Base-by-base conservation (phyloP, 495 filamentous ascomycete genomes). In the Aspergillus baeticus region DNA sequence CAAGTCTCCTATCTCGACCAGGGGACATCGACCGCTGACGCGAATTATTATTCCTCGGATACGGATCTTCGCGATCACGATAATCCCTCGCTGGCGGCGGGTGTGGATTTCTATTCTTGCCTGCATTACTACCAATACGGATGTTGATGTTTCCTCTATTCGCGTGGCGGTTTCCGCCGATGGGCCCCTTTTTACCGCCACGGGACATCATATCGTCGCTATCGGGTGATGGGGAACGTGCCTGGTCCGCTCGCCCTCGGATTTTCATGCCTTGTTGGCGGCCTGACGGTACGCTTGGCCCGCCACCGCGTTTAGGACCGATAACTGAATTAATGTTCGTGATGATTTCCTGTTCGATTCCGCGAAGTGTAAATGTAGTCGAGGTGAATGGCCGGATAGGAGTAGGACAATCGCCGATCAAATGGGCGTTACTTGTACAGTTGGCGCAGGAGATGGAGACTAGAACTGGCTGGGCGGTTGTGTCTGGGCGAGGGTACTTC, bases 391-490 rank as follows among this genome's bases (percentile, higher is more conserved):
- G 59, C 17, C 39, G 52, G 15, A 46, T 37, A 6, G 55, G 69
- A 11, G 61, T 64, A 2, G 75, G 73, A 41, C 79, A 82, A 38
- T 81, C 75, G 13, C 78, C 79, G 2, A 76, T 63, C 1, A 82
- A 62, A 62, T 82, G 79, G 26, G 61, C 70, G 26, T 58, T 59
- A 56, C 71, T 77, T 35, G 69, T 64, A 60, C 79, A 82, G 51
- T 76, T 69, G 37, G 77, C 69, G 58, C 79, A 82, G n/a, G 70
- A 79, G 31, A 81, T 64, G 6, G 73, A 76, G 8, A 78, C 71
- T 3, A 62, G 55, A 39, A 75, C 60, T 10, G 66, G 60, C 13
- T 55, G 54, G 20, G 64, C 63, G 10, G 62, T 51, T 20, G 55
- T 39, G n/a, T 63, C 62, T 35, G 51, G 60, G 6, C 29, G 64